phyloP scores from a whole-genome alignment of 306 rosid genomes.

The Erythrophleum fordii region DNA sequence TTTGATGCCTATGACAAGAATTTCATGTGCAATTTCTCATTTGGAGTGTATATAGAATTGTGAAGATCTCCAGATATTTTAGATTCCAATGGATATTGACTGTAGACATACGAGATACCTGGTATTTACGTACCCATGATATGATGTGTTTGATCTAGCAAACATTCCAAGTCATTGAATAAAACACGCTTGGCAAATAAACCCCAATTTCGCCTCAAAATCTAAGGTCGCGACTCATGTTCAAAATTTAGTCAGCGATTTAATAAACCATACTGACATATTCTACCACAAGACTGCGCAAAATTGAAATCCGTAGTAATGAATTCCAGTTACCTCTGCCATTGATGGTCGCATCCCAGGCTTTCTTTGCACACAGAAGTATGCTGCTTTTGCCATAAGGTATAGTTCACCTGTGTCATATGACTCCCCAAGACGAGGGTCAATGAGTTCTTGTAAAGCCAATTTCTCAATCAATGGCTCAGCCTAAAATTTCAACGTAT shows the following conservation, averaged over 20 bases:
- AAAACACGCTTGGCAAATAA: too few species aligned
- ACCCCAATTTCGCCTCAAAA: too few species aligned
- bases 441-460: constrained; percentile 59
- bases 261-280: background rate
- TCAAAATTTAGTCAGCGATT: background rate
- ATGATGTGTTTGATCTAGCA: too few species aligned
- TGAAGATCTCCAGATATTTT: background rate
- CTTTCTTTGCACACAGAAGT: constrained; percentile 54
- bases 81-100: too few species aligned
- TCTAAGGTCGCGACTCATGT: too few species aligned
- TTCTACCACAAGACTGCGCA: background rate
- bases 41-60: background rate
- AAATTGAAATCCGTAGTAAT: background rate
- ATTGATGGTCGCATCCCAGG: constrained; percentile 72
- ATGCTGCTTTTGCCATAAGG: constrained; percentile 63
- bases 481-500: constrained; percentile 47
- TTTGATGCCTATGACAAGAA: background rate
- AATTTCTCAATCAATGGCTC: constrained; percentile 53
- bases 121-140: too few species aligned
- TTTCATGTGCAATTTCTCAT: background rate
- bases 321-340: constrained; percentile 55
- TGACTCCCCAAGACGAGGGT: constrained; percentile 55
- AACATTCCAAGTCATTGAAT: background rate
- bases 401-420: constrained; percentile 51
- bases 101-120: too few species aligned